These are phyloP conservation scores for Starmera quercuum DNA, from an alignment of 805 yeast genomes.

Conservation along the genomic window DNA sequence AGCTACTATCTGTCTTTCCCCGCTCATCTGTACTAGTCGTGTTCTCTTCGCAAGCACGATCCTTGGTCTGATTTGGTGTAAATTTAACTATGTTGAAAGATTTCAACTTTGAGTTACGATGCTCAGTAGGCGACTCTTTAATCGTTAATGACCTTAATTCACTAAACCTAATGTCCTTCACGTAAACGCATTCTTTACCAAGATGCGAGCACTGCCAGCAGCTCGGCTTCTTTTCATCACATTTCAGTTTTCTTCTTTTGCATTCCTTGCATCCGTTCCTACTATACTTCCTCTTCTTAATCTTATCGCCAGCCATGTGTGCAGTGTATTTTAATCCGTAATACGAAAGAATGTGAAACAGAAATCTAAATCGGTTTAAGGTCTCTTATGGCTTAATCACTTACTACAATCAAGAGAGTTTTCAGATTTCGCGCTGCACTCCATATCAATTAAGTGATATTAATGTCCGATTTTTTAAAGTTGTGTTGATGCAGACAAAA, in stretches of 20 bases:
- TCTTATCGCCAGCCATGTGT: too few relatives aligned
- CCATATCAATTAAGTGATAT: too few relatives aligned
- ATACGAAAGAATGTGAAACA: too few relatives aligned
- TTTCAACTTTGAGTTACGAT: too few relatives aligned
- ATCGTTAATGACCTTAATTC: constrained; percentile 9
- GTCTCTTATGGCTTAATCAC: too few relatives aligned
- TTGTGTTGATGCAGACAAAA: too few relatives aligned
- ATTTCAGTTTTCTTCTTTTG: constrained; percentile 33
- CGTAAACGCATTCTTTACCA: constrained; percentile 30
- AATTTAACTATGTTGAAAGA: too few relatives aligned
- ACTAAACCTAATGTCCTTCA: constrained; percentile 18
- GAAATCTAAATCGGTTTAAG: too few relatives aligned
- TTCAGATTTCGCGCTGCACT: too few relatives aligned
- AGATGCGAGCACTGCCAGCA: constrained; percentile 34
- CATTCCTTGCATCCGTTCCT: constrained; percentile 39
- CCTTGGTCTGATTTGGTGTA: not conserved
- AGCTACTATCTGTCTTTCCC: not conserved
- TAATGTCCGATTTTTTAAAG: too few relatives aligned
- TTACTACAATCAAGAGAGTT: too few relatives aligned
- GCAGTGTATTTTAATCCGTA: too few relatives aligned
- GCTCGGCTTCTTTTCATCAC: constrained; percentile 18
- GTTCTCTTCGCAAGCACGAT: not conserved
- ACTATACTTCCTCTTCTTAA: constrained; percentile 33
- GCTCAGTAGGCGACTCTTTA: not conserved
- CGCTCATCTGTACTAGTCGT: not conserved